Conservation (phyloP, 352 stramenopile species). For the Phytophthora uliginosa region DNA sequence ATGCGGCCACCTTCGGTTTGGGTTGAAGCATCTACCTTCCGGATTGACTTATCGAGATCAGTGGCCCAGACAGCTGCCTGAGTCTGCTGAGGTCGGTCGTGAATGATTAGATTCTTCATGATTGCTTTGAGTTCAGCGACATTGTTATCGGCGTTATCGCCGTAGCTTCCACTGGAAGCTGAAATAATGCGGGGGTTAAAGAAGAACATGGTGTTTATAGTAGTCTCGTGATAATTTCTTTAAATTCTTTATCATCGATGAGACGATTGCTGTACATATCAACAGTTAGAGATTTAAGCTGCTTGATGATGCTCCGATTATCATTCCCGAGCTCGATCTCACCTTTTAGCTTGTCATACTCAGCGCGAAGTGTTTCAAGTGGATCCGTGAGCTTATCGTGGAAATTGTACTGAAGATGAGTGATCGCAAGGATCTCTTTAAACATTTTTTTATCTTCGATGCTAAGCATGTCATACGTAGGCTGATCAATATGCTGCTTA, state of each 20-base stretch:
- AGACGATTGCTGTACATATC: constrained; percentile 25
- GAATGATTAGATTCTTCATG: constrained; percentile 28
- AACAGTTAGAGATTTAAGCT: background rate
- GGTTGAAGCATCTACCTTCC: constrained; percentile 1
- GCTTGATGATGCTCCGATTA: too few relatives aligned
- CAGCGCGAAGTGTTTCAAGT: background rate
- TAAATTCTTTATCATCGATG: background rate
- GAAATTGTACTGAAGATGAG: constrained; percentile 1
- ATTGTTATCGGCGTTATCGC: constrained; percentile 31
- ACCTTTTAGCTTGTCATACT: constrained; percentile 2
- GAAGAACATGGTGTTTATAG: constrained; percentile 30
- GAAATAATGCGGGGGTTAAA: constrained; percentile 32
- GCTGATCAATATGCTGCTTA: background rate
- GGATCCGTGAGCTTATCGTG: constrained; percentile 5
- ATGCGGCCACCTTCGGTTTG: background rate
- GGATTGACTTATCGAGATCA: constrained; percentile 2
- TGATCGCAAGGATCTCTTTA: background rate
- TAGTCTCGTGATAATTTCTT: constrained; percentile 5
- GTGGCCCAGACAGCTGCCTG: background rate
- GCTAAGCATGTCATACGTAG: background rate
- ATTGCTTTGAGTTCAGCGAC: constrained; percentile 21
- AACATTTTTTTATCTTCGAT: background rate
- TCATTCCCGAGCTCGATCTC: too few relatives aligned
- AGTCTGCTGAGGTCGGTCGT: background rate
- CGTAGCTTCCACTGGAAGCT: constrained; percentile 29